These are phyloP conservation scores for Yamadazyma sp. DNA, from an alignment of 805 yeast genomes.

Conservation along the genomic window DNA sequence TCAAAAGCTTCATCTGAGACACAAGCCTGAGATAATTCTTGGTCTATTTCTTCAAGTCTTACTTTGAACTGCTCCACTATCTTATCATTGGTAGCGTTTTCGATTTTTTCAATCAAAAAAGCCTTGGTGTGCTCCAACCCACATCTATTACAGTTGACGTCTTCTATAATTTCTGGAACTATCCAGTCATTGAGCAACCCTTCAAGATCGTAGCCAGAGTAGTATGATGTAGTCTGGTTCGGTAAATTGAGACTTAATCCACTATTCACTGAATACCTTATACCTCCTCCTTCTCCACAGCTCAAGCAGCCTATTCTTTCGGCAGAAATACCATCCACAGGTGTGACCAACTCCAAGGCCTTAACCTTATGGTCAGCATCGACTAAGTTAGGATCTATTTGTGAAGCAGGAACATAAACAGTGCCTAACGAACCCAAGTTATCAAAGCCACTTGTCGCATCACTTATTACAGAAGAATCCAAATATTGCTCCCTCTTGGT, in stretches of 20 bases:
- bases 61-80: slow-evolving; percentile 27
- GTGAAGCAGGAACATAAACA: slow-evolving; percentile 69
- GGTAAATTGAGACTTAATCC: slow-evolving; percentile 75
- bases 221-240: slow-evolving; percentile 27
- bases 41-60: slow-evolving; percentile 31
- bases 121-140: slow-evolving; percentile 63
- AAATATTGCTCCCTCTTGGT: slow-evolving; percentile 19
- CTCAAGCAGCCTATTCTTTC: slow-evolving; percentile 86
- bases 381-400: slow-evolving; percentile 68
- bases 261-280: slow-evolving; percentile 74
- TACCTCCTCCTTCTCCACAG: slow-evolving; percentile 95
- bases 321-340: slow-evolving; percentile 87
- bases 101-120: slow-evolving; percentile 49
- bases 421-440: slow-evolving; percentile 59
- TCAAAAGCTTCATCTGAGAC: slow-evolving; percentile 81
- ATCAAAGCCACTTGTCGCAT: slow-evolving; percentile 39
- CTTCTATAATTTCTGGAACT: slow-evolving; percentile 82
- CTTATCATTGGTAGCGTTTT: slow-evolving; percentile 41
- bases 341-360: slow-evolving; percentile 68
- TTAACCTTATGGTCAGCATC: slow-evolving; percentile 44
- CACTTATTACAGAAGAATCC: slow-evolving; percentile 22
- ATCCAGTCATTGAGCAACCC: slow-evolving; percentile 66
- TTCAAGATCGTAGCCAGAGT: slow-evolving; percentile 39
- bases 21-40: slow-evolving; percentile 60
- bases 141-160: slow-evolving; percentile 93